These are phyloP conservation scores for Steccherinum ochraceum DNA, from an alignment of 768 basidiomycete genomes.

Conservation along the genomic window DNA sequence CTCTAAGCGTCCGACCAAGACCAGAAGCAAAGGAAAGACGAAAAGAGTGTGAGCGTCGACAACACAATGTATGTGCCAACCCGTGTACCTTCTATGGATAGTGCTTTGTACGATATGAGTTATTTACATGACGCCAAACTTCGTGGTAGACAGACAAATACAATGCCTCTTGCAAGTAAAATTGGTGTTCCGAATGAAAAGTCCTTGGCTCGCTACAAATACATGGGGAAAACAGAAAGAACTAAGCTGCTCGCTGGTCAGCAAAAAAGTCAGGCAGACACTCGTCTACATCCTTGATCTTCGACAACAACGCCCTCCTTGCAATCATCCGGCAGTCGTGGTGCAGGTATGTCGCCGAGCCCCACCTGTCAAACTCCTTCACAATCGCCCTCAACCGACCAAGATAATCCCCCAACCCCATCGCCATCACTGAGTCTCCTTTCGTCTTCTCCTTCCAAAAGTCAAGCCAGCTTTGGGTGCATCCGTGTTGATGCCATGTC, in stretches of 20 bases:
- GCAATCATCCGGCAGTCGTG: constrained; percentile 62
- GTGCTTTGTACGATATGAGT: neutral
- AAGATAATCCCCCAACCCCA: constrained; percentile 60
- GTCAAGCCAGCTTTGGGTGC: constrained; percentile 67
- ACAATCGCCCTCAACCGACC: constrained; percentile 57
- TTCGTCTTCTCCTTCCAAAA: constrained; percentile 77
- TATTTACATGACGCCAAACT: neutral
- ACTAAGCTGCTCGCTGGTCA: constrained; percentile 16
- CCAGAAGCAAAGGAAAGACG: neutral
- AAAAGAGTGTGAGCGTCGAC: neutral
- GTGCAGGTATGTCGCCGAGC: constrained; percentile 73
- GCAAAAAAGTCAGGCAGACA: constrained; percentile 57
- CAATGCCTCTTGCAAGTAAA: neutral
- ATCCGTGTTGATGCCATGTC: constrained; percentile 69
- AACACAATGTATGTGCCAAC: neutral
- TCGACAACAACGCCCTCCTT: constrained; percentile 47
- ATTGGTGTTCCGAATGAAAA: neutral
- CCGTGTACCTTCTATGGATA: neutral
- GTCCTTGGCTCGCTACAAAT: neutral
- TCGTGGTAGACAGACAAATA: neutral
- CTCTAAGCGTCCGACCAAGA: neutral
- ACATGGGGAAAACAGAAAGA: neutral
- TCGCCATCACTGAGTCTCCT: constrained; percentile 50
- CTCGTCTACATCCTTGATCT: constrained; percentile 51
- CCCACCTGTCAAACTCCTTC: constrained; percentile 67